Evolutionary conservation across 23 red algal species (phyloP).

Genomic region (Chondrus crispus): DNA sequence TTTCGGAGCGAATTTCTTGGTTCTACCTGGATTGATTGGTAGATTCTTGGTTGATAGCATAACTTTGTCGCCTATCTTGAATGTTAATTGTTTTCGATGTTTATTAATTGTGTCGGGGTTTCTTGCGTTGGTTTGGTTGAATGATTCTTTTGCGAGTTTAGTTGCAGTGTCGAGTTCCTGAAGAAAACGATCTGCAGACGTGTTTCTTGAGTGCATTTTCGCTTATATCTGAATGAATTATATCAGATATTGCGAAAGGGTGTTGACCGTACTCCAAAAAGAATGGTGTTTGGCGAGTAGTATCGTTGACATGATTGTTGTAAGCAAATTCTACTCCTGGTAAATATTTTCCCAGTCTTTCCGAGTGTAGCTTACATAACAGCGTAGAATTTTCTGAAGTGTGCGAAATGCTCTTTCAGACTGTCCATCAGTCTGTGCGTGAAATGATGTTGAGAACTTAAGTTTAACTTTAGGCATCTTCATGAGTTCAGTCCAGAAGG

Average conservation of each 20-base stretch:
- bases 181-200: neutral
- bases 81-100: neutral
- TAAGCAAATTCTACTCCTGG: constrained; percentile 33
- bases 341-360: constrained; percentile 24
- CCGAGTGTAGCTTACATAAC: constrained; percentile 3
- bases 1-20: constrained; percentile 7
- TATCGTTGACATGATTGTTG: neutral
- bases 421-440: constrained; percentile 35
- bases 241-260: neutral
- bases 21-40: neutral
- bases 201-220: neutral
- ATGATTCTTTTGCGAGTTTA: neutral
- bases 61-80: neutral
- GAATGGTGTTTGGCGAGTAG: constrained; percentile 24
- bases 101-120: neutral
- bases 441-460: constrained; percentile 7
- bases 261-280: constrained; percentile 3
- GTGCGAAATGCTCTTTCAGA: constrained; percentile 14
- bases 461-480: neutral
- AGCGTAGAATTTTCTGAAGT: constrained; percentile 12
- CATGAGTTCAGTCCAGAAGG: constrained; percentile 11
- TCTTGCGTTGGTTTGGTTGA: neutral
- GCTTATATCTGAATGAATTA: neutral
- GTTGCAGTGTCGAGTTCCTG: neutral
- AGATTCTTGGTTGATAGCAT: neutral